Evolutionary conservation across 2,329 filamentous ascomycete species (phyloP).

Genomic region (Colletotrichum sp.): DNA sequence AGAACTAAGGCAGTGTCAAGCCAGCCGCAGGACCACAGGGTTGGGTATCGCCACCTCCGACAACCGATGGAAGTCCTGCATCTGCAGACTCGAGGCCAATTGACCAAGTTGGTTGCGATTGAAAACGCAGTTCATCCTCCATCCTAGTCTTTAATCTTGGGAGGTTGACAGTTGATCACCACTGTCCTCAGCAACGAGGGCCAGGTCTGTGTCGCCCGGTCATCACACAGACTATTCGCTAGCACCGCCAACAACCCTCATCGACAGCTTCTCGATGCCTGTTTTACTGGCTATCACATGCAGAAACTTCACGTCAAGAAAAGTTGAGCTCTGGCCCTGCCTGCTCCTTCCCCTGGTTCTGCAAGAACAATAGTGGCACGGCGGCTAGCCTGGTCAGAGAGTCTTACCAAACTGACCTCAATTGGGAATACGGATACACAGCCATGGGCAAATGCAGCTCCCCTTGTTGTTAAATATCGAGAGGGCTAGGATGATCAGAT

Average conservation of each 20-base stretch:
- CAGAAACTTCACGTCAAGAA: background rate
- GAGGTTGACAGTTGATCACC: background rate
- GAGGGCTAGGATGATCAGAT: background rate
- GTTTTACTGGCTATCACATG: background rate
- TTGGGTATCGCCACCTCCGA: slow-evolving; percentile 12
- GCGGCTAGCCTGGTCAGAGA: background rate
- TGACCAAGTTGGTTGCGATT: background rate
- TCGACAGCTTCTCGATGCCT: background rate
- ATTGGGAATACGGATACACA: background rate
- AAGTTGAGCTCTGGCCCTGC: background rate
- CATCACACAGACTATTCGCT: background rate
- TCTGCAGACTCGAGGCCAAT: background rate
- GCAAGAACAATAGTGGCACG: background rate
- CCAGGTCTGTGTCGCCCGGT: background rate
- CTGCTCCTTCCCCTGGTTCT: background rate
- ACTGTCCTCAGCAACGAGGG: background rate
- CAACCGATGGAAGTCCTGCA: background rate
- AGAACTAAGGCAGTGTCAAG: slow-evolving; percentile 7
- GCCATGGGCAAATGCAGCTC: background rate
- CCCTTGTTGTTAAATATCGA: background rate
- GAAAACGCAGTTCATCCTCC: background rate
- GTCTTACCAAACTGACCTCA: background rate
- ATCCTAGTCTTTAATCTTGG: background rate
- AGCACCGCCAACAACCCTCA: background rate
- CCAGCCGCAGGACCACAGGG: background rate